Evolutionary conservation across 176 grass and related monocot species (phyloP), one percentile per base, ranked within the genome.

Genomic region (Neostapfia colusana): DNA sequence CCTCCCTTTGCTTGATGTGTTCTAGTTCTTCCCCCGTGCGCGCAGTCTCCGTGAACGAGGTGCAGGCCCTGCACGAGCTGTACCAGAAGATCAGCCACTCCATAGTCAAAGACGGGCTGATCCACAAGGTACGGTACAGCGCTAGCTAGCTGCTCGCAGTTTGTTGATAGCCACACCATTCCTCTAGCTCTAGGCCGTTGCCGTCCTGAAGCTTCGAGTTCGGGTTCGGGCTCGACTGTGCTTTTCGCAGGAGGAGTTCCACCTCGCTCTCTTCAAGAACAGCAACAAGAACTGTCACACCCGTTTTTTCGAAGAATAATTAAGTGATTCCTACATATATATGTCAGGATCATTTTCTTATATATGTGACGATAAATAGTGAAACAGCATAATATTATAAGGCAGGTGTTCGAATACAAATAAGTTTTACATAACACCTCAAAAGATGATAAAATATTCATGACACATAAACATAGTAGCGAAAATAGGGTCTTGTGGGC

Each of bases 241-340:
- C n/a, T 3, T 66, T 42, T 2, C 17, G 37, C 81, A 95, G 92
- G 93, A 96, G 88, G 89, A 96, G 64, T 88, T 96, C 77, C 93
- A 90, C 36, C 82, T 96, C 56, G 89, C 89, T 15, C 93, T 96
- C 57, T 92, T 96, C 84, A 88, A 82, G 78, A 96, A 96, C 65
- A 88, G 87, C 43, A 79, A 81, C 14, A 83, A 24, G 67, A 31
- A 83, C n/a, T n/a, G n/a, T n/a, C n/a, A n/a, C n/a, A n/a, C n/a
- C n/a, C n/a, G n/a, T n/a, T n/a, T n/a, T n/a, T n/a, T n/a, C n/a
- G n/a, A n/a, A n/a, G n/a, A n/a, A n/a, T n/a, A n/a, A n/a, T n/a
- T n/a, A n/a, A n/a, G n/a, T n/a, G n/a, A n/a, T n/a, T n/a, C n/a
- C n/a, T n/a, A n/a, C n/a, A n/a, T n/a, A n/a, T n/a, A n/a, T n/a